Base-by-base conservation (phyloP, 768 basidiomycete species). In the Astraeus odoratus region DNA sequence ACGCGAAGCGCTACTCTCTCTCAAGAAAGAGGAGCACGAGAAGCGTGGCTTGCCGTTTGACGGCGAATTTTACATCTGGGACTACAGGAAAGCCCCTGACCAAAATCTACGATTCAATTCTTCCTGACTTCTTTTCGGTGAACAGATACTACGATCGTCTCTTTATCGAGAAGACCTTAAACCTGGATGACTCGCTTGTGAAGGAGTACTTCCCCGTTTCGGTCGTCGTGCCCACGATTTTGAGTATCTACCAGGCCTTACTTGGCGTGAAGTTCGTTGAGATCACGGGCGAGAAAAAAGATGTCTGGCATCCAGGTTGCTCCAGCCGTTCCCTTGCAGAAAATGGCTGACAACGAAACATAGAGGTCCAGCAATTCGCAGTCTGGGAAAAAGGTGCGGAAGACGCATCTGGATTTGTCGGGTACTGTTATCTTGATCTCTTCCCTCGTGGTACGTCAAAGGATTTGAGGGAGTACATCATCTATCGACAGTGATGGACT, bases 131-230 rank as follows among this genome's bases (percentile, higher is more conserved):
- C 5, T 8, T 29, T 23, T 4, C 36, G 19, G 29, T 8, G 16
- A 4, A 20, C 18, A 71, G 57, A 49, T 64, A 62, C 31, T 64
- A 64, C 30, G 62, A 62, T 42, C 53, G 61, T 25, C 50, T 64
- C 35, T 86, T 69, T 56, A 68, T 83, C 43, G 84, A 91, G 63
- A 70, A 75, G 54, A 72, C 73, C 18, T 70, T 92, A 22, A 70
- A 74, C 27, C 73, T 90, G 26, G 87, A 92, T 49, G 86, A 91
- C 52, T 75, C 76, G 50, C 68, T 82, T 10, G 80, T 93, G 51
- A 91, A 92, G 64, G 84, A 92, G 60, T 89, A 91, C 62, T 92
- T 94, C 75, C 88, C 89, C 0, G 91, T 92, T 3, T 71, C 79
- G 2, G 76, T 82, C 15, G 87, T 94, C 34, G 84, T 94, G 9